Evolutionary conservation across 2,329 filamentous ascomycete species (phyloP).

Genomic region (Aureobasidium subglaciale): DNA sequence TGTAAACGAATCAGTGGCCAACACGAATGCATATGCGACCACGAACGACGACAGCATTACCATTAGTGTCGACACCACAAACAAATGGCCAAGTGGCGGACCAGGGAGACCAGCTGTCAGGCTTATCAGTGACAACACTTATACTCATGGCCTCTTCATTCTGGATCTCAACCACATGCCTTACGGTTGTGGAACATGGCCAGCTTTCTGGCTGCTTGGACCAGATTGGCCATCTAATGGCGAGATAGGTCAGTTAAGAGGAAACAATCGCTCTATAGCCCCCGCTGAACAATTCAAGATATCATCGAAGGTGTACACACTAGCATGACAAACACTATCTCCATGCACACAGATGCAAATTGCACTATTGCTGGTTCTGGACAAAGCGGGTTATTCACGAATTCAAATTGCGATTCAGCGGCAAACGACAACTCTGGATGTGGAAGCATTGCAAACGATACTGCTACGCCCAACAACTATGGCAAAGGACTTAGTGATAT

Average conservation of each 20-base stretch:
- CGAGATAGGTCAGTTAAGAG: conserved; percentile 24
- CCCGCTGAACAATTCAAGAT: conserved; percentile 20
- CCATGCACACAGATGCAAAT: conserved; percentile 26
- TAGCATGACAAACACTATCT: conserved; percentile 23
- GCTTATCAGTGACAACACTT: conserved; percentile 31
- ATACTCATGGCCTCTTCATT: conserved; percentile 33
- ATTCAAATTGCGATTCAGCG: conserved; percentile 23
- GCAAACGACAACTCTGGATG: conserved; percentile 27
- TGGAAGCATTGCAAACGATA: conserved; percentile 20
- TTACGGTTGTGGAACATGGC: conserved; percentile 34
- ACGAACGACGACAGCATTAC: conserved; percentile 21
- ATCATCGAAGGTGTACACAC: conserved; percentile 32
- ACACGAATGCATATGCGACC: conserved; percentile 26
- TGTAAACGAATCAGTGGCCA: conserved; percentile 33
- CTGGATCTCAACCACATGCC: conserved; percentile 34
- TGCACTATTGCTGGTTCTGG: conserved; percentile 27
- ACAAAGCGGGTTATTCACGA: conserved; percentile 25
- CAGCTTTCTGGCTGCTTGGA: conserved; percentile 36
- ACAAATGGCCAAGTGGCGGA: conserved; percentile 37
- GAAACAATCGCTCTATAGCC: background rate
- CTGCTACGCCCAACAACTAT: conserved; percentile 27
- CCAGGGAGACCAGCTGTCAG: conserved; percentile 29
- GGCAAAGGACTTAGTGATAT: conserved; percentile 26
- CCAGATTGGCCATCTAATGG: conserved; percentile 39
- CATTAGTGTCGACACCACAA: conserved; percentile 30